Percentiles rank a stretch among this genome's conserved stretches.
Evolutionary conservation across 495 filamentous ascomycete species (phyloP).

Genomic region (Penicillium lagena): DNA sequence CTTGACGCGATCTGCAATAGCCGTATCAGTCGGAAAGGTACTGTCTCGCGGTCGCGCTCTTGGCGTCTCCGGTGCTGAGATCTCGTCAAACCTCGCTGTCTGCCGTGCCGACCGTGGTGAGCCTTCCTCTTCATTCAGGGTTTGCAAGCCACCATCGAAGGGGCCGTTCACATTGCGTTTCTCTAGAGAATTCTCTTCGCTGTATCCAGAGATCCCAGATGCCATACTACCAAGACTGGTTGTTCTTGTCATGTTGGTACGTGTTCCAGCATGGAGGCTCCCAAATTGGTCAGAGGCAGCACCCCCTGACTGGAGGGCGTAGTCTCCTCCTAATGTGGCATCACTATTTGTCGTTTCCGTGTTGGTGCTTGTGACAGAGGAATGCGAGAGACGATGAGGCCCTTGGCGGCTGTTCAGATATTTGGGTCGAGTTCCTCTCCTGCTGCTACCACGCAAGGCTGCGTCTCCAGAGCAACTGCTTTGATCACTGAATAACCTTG

Average conservation of each 20-base stretch:
- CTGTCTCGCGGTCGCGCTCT: constrained; percentile 41
- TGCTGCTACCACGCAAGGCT: constrained; percentile 10
- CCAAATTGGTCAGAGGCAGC: constrained; percentile 58
- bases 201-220: constrained; percentile 77
- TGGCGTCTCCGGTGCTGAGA: constrained; percentile 33
- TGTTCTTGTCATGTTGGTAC: constrained; percentile 61
- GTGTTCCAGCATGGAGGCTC: constrained; percentile 29
- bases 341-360: constrained; percentile 59
- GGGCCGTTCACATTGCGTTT: constrained; percentile 29
- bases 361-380: constrained; percentile 60
- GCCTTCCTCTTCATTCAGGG: constrained; percentile 53
- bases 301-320: constrained; percentile 78
- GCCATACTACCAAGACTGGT: constrained; percentile 92
- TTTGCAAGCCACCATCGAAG: constrained; percentile 49
- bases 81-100: constrained; percentile 21
- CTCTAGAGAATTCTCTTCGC: constrained; percentile 49
- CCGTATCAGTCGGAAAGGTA: constrained; percentile 72
- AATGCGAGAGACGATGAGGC: constrained; percentile 73
- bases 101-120: constrained; percentile 30
- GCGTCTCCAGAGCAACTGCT: constrained; percentile 15
- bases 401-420: constrained; percentile 67
- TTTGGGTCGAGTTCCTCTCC: constrained; percentile 52
- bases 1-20: constrained; percentile 77
- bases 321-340: constrained; percentile 72
- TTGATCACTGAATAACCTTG: constrained; percentile 26